Conservation (phyloP, 768 basidiomycete species). For the Pleurotus platypus region DNA sequence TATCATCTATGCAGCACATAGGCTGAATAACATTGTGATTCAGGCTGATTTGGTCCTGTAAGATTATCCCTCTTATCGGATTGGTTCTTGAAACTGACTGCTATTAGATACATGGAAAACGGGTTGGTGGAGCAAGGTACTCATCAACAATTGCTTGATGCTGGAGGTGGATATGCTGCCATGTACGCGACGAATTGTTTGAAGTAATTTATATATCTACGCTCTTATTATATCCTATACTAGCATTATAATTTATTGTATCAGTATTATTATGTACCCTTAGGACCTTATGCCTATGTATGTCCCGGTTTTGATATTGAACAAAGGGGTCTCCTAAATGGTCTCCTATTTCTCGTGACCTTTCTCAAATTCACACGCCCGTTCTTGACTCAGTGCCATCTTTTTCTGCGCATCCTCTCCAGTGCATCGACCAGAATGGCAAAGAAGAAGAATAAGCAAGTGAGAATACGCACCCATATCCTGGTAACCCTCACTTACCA, state of each 20-base stretch:
- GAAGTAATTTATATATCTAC: background rate
- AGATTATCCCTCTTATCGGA: conserved; percentile 14
- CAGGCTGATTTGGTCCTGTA: conserved; percentile 52
- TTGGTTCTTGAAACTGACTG: conserved; percentile 4
- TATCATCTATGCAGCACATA: conserved; percentile 54
- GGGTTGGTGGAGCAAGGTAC: conserved; percentile 40
- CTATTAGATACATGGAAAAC: conserved; percentile 41
- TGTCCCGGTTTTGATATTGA: too few species aligned
- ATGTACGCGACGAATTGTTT: conserved; percentile 20
- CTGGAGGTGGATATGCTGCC: conserved; percentile 35
- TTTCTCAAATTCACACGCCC: background rate
- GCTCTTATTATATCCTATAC: background rate
- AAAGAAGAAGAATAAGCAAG: conserved; percentile 63
- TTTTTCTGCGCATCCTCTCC: background rate
- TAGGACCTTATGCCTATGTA: too few species aligned
- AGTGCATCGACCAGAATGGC: conserved; percentile 32
- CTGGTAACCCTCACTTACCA: conserved; percentile 2
- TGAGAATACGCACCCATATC: conserved; percentile 14
- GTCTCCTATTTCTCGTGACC: too few species aligned
- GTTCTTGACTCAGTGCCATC: too few species aligned
- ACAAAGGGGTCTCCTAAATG: too few species aligned
- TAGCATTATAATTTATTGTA: background rate
- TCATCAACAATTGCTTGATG: conserved; percentile 33
- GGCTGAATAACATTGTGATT: conserved; percentile 45
- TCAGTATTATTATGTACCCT: too few species aligned